Evolutionary conservation across 148 eudicot genomes (phyloP).

Genomic region (Dianthus caryophyllus): DNA sequence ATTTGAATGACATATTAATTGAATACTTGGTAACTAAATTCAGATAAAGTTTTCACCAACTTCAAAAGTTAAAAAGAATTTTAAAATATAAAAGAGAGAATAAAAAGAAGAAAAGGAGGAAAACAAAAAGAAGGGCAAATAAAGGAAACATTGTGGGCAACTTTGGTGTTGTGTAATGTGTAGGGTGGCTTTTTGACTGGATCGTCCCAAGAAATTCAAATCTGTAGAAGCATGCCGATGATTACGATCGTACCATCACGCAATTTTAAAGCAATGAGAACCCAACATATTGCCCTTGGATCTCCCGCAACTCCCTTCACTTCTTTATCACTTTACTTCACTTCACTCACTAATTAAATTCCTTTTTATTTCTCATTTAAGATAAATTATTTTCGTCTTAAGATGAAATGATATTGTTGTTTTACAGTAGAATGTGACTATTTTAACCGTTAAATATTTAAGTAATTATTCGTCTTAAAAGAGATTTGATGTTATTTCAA

Average conservation of each 20-base stretch:
- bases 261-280: constrained; percentile 6
- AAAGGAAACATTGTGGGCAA: constrained; percentile 22
- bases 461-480: too few relatives aligned
- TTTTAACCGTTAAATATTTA: too few relatives aligned
- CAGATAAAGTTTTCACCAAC: too few relatives aligned
- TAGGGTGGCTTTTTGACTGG: constrained; percentile 29
- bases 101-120: neutral
- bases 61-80: too few relatives aligned
- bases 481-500: too few relatives aligned
- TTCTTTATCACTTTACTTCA: neutral
- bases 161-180: constrained; percentile 24
- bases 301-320: constrained; percentile 29
- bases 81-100: too few relatives aligned
- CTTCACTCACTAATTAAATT: neutral
- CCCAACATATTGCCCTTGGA: constrained; percentile 31
- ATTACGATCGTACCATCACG: constrained; percentile 19
- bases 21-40: too few relatives aligned
- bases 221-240: constrained; percentile 24
- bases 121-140: constrained; percentile 7
- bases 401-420: too few relatives aligned
- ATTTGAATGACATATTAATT: too few relatives aligned
- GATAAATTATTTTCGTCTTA: too few relatives aligned
- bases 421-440: too few relatives aligned
- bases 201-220: constrained; percentile 14
- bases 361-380: neutral